Percentiles rank a stretch among this genome's conserved stretches.
These are phyloP conservation scores for Anthracocystis panici-leucophaei DNA, from an alignment of 1,284 basidiomycete genomes.

Conservation along the genomic window DNA sequence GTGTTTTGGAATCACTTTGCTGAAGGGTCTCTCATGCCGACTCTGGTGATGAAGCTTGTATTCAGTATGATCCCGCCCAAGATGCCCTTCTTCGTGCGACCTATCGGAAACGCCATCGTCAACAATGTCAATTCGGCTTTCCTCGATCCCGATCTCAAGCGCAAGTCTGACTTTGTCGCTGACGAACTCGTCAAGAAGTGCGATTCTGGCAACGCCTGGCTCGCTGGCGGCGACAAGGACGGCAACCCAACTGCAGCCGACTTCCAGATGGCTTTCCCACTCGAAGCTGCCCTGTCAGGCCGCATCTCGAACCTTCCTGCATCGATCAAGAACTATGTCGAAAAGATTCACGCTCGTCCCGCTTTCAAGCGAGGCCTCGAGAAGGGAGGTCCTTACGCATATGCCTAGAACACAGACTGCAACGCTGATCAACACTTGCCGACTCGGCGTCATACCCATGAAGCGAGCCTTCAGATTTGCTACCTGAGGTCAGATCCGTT, in stretches of 20 bases:
- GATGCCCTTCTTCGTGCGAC: slow-evolving; percentile 65
- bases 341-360: slow-evolving; percentile 60
- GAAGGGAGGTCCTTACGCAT: slow-evolving; percentile 62
- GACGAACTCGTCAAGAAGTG: slow-evolving; percentile 52
- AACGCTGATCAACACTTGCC: neutral
- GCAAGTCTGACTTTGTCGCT: slow-evolving; percentile 51
- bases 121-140: slow-evolving; percentile 45
- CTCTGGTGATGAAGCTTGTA: slow-evolving; percentile 61
- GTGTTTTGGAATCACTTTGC: slow-evolving; percentile 65
- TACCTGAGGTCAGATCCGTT: no score
- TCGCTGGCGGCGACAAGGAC: slow-evolving; percentile 66
- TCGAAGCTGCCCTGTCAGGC: slow-evolving; percentile 59
- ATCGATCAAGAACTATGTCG: slow-evolving; percentile 60
- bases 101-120: slow-evolving; percentile 57
- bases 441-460: neutral
- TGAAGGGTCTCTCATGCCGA: slow-evolving; percentile 65
- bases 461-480: neutral
- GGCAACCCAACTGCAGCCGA: slow-evolving; percentile 67
- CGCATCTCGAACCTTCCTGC: slow-evolving; percentile 49
- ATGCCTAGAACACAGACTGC: slow-evolving; percentile 30
- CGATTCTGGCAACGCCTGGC: slow-evolving; percentile 53
- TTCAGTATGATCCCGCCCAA: slow-evolving; percentile 60
- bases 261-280: slow-evolving; percentile 67
- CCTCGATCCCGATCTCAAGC: slow-evolving; percentile 59
- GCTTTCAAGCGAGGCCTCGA: slow-evolving; percentile 62